Evolutionary conservation across 176 grass and related monocot species (phyloP).

Genomic region (Olyra latifolia): DNA sequence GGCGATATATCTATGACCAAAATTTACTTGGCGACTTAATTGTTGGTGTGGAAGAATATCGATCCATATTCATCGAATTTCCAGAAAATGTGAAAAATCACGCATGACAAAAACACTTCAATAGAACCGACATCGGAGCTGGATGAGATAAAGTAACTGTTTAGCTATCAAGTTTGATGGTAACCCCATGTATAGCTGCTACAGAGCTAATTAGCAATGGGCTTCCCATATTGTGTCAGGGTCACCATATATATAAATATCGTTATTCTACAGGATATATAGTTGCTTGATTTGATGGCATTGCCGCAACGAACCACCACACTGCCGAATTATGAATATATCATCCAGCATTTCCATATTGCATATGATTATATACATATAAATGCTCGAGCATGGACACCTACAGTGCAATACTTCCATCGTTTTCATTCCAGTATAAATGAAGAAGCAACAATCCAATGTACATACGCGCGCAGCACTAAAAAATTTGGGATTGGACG

Average conservation of each 20-base stretch:
- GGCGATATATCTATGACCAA: too few relatives aligned
- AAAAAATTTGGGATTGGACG: not conserved
- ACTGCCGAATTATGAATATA: not conserved
- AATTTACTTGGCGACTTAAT: not conserved
- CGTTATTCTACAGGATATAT: not conserved
- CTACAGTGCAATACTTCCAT: not conserved
- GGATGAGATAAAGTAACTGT: not conserved
- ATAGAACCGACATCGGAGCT: not conserved
- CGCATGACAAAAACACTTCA: not conserved
- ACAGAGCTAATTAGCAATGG: not conserved
- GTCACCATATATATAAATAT: conserved; percentile 1
- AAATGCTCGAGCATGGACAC: not conserved
- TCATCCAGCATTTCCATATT: not conserved
- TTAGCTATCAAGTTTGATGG: not conserved
- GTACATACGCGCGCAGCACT: not conserved
- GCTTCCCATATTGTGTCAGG: not conserved
- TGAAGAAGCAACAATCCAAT: not conserved
- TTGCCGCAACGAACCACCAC: conserved; percentile 7
- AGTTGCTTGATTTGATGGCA: not conserved
- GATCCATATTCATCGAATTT: not conserved
- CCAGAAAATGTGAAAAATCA: not conserved
- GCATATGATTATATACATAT: conserved; percentile 1
- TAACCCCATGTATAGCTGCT: not conserved
- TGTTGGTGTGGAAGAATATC: not conserved
- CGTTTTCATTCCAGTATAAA: not conserved